phyloP scores from a whole-genome alignment of 2,329 filamentous ascomycete genomes.

The Talaromyces atroroseus region DNA sequence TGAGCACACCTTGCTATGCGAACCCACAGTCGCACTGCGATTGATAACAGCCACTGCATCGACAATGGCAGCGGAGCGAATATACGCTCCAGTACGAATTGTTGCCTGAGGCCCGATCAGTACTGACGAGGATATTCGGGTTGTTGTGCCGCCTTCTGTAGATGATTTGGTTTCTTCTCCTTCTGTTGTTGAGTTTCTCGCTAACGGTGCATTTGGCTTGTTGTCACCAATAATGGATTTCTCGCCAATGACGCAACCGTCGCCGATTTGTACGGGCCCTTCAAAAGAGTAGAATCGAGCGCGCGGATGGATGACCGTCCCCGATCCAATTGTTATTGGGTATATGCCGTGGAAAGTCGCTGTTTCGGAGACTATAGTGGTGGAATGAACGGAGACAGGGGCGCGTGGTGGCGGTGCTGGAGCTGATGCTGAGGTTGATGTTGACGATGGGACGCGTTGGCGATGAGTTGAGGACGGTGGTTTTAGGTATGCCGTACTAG shows the following conservation, averaged over 20 bases:
- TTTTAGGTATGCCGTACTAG: slow-evolving; percentile 18
- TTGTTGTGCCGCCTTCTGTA: slow-evolving; percentile 16
- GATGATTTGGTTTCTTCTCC: not conserved
- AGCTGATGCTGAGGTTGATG: slow-evolving; percentile 3
- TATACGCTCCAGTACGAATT: slow-evolving; percentile 33
- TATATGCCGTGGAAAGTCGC: slow-evolving; percentile 57
- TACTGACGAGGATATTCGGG: slow-evolving; percentile 35
- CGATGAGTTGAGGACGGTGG: slow-evolving; percentile 19
- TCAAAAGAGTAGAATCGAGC: slow-evolving; percentile 70
- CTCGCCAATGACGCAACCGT: slow-evolving; percentile 77
- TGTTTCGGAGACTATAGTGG: slow-evolving; percentile 36
- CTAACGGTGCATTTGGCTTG: slow-evolving; percentile 37
- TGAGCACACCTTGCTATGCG: slow-evolving; percentile 66
- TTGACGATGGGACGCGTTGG: slow-evolving; percentile 21
- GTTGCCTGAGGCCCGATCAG: slow-evolving; percentile 34
- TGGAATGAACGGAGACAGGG: slow-evolving; percentile 32
- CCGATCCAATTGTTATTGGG: slow-evolving; percentile 70
- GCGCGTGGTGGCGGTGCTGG: slow-evolving; percentile 27
- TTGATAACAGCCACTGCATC: slow-evolving; percentile 43
- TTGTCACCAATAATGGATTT: slow-evolving; percentile 37
- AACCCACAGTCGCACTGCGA: slow-evolving; percentile 28
- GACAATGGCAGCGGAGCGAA: slow-evolving; percentile 34
- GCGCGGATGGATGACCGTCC: slow-evolving; percentile 81
- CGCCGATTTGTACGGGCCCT: slow-evolving; percentile 74
- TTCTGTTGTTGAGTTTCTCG: not conserved